These are phyloP conservation scores for Tilletia indica DNA, from an alignment of 1,284 basidiomycete genomes.

Conservation along the genomic window DNA sequence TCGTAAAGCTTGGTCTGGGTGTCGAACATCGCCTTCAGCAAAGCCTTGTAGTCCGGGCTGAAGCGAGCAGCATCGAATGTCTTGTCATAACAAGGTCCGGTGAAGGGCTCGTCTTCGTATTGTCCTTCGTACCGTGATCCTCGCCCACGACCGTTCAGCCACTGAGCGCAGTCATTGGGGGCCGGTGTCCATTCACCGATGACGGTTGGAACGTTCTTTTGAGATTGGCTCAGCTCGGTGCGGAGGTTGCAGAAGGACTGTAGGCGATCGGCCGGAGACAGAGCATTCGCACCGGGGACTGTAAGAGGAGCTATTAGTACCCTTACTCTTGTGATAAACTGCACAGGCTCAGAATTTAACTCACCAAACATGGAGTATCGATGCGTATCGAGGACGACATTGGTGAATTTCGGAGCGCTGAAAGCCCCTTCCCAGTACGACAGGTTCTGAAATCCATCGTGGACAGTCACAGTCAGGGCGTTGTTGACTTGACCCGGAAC, in stretches of 20 bases:
- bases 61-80: slow-evolving; percentile 73
- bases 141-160: slow-evolving; percentile 65
- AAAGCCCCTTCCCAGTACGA: slow-evolving; percentile 70
- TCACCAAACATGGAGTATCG: slow-evolving; percentile 50
- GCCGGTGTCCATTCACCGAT: slow-evolving; percentile 61
- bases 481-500: slow-evolving; percentile 36
- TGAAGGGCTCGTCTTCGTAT: slow-evolving; percentile 56
- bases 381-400: slow-evolving; percentile 71
- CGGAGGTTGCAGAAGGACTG: slow-evolving; percentile 44
- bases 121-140: slow-evolving; percentile 80
- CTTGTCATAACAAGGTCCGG: slow-evolving; percentile 72
- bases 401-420: slow-evolving; percentile 61
- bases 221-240: slow-evolving; percentile 33
- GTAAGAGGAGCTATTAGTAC: neutral
- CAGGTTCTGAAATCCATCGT: slow-evolving; percentile 80
- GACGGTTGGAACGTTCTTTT: slow-evolving; percentile 42
- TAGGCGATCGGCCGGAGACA: slow-evolving; percentile 38
- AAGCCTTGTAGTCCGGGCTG: slow-evolving; percentile 75
- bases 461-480: slow-evolving; percentile 62
- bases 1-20: slow-evolving; percentile 64
- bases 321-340: no score
- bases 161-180: slow-evolving; percentile 79
- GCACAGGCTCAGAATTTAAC: neutral
- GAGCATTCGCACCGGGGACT: slow-evolving; percentile 23
- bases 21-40: slow-evolving; percentile 79